Evolutionary conservation across 805 yeast species (phyloP).

Genomic region (Wickerhamomyces bovis): DNA sequence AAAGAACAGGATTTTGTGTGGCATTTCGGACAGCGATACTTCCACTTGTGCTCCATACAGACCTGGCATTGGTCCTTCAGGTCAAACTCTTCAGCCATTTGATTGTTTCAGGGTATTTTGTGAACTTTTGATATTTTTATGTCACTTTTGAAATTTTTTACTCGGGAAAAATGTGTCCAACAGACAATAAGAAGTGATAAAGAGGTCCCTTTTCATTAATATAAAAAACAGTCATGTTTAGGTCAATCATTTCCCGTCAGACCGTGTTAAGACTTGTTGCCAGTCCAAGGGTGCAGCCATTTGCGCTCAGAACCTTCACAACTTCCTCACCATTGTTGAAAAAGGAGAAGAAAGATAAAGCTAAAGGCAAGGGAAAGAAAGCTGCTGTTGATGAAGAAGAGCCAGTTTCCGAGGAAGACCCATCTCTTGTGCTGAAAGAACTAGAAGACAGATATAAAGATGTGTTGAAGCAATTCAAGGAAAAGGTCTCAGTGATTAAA

Average conservation of each 20-base stretch:
- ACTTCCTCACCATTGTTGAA: slow-evolving; percentile 7
- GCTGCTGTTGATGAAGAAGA: slow-evolving; percentile 7
- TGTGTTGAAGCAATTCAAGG: slow-evolving; percentile 46
- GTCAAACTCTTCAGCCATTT: slow-evolving; percentile 1
- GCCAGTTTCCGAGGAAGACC: slow-evolving; percentile 15
- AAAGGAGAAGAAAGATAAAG: slow-evolving; percentile 16
- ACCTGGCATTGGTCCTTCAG: slow-evolving; percentile 33
- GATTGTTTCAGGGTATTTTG: background rate
- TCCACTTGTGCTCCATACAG: slow-evolving; percentile 38
- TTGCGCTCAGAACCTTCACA: slow-evolving; percentile 6
- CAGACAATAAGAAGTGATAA: background rate
- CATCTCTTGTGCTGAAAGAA: slow-evolving; percentile 10
- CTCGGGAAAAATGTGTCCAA: background rate
- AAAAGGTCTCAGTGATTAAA: slow-evolving; percentile 54
- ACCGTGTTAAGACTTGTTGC: background rate
- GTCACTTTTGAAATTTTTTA: background rate
- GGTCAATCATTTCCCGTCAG: background rate
- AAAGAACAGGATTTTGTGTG: slow-evolving; percentile 59
- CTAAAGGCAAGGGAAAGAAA: slow-evolving; percentile 2
- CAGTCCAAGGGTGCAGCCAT: background rate
- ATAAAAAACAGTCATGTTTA: slow-evolving; percentile 3
- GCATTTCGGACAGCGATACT: slow-evolving; percentile 84
- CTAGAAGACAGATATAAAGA: slow-evolving; percentile 32
- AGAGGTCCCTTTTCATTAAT: too few species aligned
- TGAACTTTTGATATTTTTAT: background rate